A percentile compares a stretch with the other conserved stretches of the same genome.
These are phyloP conservation scores for Conringia planisiliqua DNA, from an alignment of 345 rosid genomes.

Conservation along the genomic window DNA sequence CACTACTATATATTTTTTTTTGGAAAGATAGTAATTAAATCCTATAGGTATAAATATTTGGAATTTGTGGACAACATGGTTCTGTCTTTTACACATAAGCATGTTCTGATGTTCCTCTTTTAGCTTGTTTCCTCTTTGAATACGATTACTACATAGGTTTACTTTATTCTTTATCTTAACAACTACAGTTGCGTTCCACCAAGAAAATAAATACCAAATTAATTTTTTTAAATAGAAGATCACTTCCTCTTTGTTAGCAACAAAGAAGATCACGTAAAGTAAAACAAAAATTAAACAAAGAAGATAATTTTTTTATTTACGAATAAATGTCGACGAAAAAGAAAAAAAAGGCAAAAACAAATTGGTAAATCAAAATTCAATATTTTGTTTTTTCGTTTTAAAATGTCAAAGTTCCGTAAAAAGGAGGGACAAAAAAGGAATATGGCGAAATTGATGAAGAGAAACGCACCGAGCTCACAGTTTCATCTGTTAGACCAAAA, in stretches of 20 bases:
- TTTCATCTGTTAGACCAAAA: constrained; percentile 24
- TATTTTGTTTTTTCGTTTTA: not conserved
- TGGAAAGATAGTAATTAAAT: not conserved
- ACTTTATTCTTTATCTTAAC: not conserved
- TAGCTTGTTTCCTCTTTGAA: constrained; percentile 6
- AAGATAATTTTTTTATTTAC: not conserved
- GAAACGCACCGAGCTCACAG: constrained; percentile 25
- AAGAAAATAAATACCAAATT: not conserved
- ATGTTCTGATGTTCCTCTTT: not conserved
- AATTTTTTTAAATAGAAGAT: not conserved
- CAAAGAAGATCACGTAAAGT: not conserved
- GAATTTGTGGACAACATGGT: constrained; percentile 1
- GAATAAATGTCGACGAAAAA: not conserved
- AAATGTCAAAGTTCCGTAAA: constrained; percentile 5
- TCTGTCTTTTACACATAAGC: not conserved
- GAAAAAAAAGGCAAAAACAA: not conserved
- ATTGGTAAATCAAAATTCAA: not conserved
- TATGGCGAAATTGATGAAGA: constrained; percentile 16
- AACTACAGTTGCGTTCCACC: not conserved
- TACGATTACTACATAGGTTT: not conserved
- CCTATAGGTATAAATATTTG: not conserved
- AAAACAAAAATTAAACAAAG: not conserved
- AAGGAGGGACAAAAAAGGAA: constrained; percentile 16
- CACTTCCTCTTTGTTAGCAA: not conserved
- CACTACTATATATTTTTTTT: too few relatives aligned